Base-by-base conservation (phyloP, 371 early-diverging fungal species). In the Lichtheimia ornata region DNA sequence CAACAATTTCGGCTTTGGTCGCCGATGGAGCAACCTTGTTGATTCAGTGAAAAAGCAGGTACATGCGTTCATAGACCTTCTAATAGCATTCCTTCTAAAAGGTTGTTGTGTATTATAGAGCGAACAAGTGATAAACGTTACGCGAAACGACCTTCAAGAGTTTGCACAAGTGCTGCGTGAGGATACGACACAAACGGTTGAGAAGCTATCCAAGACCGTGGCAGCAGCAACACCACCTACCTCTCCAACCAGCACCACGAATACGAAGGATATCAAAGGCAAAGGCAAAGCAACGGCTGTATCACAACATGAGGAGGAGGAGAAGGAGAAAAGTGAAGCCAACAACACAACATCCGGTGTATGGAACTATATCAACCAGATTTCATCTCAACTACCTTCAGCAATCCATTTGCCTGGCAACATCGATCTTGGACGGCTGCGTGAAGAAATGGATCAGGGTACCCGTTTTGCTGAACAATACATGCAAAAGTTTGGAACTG, bases 391-490 rank as follows among this genome's bases (percentile, higher is more conserved):
- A 45, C 41, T 56, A 5, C 57, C 57, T 17, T 43, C 57, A n/a
- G 57, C 68, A 6, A 67, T 81, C 1, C 63, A 63, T 53, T 56
- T 81, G 51, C 82, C 82, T 13, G 77, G 76, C 44, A 77, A 76
- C 49, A 74, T 78, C 58, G 68, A 78, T 43, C 57, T 81, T 47
- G 64, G 59, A 22, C 71, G 70, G 25, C 44, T 81, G 11, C 69
- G 66, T 44, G 72, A 78, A 49, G 82, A 73, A 44, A 57, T 78
- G 50, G 59, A 61, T 15, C 74, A 71, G n/a, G 77, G 79, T 24
- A 78, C 82, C 11, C 65, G 70, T 2, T 78, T 76, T 59, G 82
- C 82, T 53, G 82, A 81, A 57, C 79, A 78, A 40, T 81, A 81
- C 43, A 59, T 81, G 53, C 76, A 76, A 43, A 67, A 67, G 30